A percentile compares a stretch with the other conserved stretches of the same genome.
These are phyloP conservation scores for Phalaenopsis equestris DNA, from an alignment of 106 monocot species.

Conservation along the genomic window DNA sequence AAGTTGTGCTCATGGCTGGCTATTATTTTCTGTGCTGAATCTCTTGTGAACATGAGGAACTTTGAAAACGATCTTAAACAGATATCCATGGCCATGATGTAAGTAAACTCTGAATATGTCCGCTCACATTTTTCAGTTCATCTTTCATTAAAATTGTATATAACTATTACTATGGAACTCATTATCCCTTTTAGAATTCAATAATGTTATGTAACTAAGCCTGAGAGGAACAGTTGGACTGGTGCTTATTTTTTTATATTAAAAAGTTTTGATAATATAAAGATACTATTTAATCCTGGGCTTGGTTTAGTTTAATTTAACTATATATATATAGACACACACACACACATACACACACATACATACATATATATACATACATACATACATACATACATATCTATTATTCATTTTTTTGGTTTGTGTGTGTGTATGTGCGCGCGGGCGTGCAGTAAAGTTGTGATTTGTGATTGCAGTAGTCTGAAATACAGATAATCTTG, in stretches of 20 bases:
- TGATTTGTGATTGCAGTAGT: too few relatives aligned
- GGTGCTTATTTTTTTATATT: too few relatives aligned
- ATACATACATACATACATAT: too few relatives aligned
- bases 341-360: too few relatives aligned
- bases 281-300: not conserved
- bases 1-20: slow-evolving; percentile 92
- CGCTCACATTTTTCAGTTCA: not conserved
- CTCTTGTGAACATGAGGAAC: slow-evolving; percentile 81
- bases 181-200: not conserved
- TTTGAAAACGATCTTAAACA: slow-evolving; percentile 86
- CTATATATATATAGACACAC: too few relatives aligned
- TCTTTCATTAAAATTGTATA: not conserved
- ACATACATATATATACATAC: too few relatives aligned
- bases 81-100: slow-evolving; percentile 98
- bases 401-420: too few relatives aligned
- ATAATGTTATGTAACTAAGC: not conserved
- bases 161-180: slow-evolving; percentile 4
- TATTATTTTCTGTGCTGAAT: slow-evolving; percentile 81
- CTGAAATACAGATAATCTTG: not conserved
- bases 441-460: too few relatives aligned
- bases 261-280: too few relatives aligned
- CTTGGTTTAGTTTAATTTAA: not conserved
- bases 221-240: too few relatives aligned
- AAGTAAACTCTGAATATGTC: slow-evolving; percentile 24
- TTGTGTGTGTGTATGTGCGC: not conserved